Evolutionary conservation across 2,329 filamentous ascomycete genomes (phyloP), one percentile per base, ranked within the genome.

Genomic region (Teratosphaeria pseudoeucalypti): DNA sequence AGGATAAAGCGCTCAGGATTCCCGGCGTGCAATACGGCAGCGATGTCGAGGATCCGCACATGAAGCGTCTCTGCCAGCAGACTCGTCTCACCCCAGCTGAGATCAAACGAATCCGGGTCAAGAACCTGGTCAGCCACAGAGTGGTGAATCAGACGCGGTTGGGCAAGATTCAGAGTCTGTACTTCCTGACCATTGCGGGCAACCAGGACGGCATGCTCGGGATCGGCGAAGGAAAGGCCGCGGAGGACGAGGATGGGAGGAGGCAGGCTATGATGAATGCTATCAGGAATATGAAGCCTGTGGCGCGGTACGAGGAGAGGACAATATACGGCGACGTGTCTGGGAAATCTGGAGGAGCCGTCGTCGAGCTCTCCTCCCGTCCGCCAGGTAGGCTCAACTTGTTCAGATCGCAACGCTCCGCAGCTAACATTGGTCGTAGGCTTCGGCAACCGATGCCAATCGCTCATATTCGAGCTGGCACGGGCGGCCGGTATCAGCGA

Each of bases 71-170:
- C 52, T 77, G 81, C 65, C 77, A 82, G 67, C 78, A 81, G 63
- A 84, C 85, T 1, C 83, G 84, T 32, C 79, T 82, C 70, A 72
- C 70, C 19, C 71, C 74, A 59, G 63, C 74, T 1, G 70, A 81
- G 61, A 76, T 87, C 57, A 67, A 69, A 27, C 68, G 66, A 2
- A 74, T 95, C 61, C 79, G 82, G 60, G 77, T 83, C 64, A 96
- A 95, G 81, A 79, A 82, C 55, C 77, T 99, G 54, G 88, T 95
- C 54, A 71, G 72, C 4, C 89, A 92, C 70, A 75, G 76, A 49
- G 94, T 99, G 61, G 80, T 84, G 65, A 97, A 99, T 77, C 92
- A 97, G 81, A 97, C 94, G 26, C 89, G 92, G 78, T 85, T 99
- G 76, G 94, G 94, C 72, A 99, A 97, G 81, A 87, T 99, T 61